Percentiles rank a stretch among this genome's conserved stretches.
Evolutionary conservation across 768 basidiomycete genomes (phyloP).

Genomic region (Gelatoporia subvermispora): DNA sequence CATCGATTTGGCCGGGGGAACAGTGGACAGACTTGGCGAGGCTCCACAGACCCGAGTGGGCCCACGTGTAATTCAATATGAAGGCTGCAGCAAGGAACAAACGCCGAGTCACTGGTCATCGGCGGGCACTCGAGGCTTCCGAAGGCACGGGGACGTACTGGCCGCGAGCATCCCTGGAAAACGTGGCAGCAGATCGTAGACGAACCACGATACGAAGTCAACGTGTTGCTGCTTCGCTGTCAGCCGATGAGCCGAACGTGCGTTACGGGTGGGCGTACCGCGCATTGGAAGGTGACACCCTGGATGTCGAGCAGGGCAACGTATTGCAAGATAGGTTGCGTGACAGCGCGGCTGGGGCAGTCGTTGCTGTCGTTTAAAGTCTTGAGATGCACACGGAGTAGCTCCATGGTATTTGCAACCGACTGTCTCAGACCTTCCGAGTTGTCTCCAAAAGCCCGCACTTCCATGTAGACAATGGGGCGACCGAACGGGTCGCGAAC

Average conservation of each 20-base stretch:
- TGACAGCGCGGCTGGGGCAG: constrained; percentile 10
- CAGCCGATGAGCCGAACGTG: constrained; percentile 1
- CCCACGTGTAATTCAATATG: constrained; percentile 71
- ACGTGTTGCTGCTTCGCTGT: constrained; percentile 38
- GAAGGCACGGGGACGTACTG: constrained; percentile 14
- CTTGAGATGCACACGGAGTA: constrained; percentile 52
- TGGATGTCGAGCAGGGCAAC: constrained; percentile 62
- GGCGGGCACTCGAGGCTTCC: constrained; percentile 7
- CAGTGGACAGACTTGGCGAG: constrained; percentile 50
- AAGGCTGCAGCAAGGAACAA: constrained; percentile 47
- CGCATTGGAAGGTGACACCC: constrained; percentile 47
- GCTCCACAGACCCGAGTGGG: constrained; percentile 64
- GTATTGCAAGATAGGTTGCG: constrained; percentile 54
- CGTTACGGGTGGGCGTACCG: constrained; percentile 36
- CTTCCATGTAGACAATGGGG: constrained; percentile 56
- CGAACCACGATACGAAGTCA: constrained; percentile 59
- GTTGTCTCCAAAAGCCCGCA: constrained; percentile 36
- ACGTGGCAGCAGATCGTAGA: constrained; percentile 61
- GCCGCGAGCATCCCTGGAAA: constrained; percentile 77
- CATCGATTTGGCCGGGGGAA: background rate
- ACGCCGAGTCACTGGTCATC: too few species aligned
- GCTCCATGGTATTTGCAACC: constrained; percentile 47
- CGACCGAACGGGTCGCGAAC: constrained; percentile 59
- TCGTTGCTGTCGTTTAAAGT: constrained; percentile 35
- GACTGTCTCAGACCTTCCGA: constrained; percentile 35